phyloP scores from a whole-genome alignment of 2,329 filamentous ascomycete species.

The Fusarium musae region DNA sequence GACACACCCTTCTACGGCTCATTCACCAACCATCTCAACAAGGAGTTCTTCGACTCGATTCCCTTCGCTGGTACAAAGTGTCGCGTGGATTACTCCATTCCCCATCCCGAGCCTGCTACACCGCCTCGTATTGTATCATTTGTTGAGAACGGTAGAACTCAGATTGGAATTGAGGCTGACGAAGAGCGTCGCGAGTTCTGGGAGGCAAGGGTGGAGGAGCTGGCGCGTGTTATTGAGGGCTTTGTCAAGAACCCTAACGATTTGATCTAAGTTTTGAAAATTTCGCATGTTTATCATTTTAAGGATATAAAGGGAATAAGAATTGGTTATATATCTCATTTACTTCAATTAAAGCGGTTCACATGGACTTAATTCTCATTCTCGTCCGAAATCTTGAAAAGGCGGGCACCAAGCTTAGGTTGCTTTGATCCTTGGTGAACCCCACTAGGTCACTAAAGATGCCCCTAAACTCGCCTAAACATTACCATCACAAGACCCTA shows the following conservation, averaged over 20 bases:
- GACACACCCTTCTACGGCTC: slow-evolving; percentile 38
- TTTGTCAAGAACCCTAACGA: slow-evolving; percentile 28
- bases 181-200: slow-evolving; percentile 43
- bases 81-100: slow-evolving; percentile 44
- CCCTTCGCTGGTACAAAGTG: slow-evolving; percentile 43
- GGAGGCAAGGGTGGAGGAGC: slow-evolving; percentile 40
- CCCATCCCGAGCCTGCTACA: slow-evolving; percentile 39
- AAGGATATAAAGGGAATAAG: neutral
- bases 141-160: slow-evolving; percentile 35
- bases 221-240: slow-evolving; percentile 31
- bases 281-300: neutral
- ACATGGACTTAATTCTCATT: neutral
- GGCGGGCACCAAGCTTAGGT: neutral
- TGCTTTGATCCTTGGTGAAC: neutral
- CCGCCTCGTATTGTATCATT: slow-evolving; percentile 44
- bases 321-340: neutral
- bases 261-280: neutral
- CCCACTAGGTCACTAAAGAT: neutral
- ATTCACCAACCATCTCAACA: slow-evolving; percentile 46
- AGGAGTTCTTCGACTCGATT: slow-evolving; percentile 44
- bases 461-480: neutral
- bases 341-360: no score
- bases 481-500: no score
- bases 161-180: slow-evolving; percentile 44
- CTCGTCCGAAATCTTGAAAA: neutral